Conservation (phyloP, 768 basidiomycete species). For the Pleurotus ostreatus region DNA sequence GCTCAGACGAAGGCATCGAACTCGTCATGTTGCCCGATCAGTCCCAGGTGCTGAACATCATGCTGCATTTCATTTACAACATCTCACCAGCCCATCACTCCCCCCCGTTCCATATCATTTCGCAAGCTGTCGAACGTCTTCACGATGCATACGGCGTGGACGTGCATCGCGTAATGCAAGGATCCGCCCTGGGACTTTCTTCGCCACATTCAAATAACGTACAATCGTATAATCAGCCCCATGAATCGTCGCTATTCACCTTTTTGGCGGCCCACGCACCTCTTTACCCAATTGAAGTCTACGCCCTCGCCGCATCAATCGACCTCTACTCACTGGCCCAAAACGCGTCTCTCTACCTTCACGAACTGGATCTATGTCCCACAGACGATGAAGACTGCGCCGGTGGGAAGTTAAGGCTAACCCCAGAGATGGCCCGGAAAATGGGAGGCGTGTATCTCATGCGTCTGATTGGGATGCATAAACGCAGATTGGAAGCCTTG, state of each 20-base stretch:
- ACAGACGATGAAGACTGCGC: constrained; percentile 28
- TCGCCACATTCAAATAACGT: background rate
- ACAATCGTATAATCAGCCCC: background rate
- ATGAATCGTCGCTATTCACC: background rate
- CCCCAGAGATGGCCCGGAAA: constrained; percentile 71
- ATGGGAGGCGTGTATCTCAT: too few species aligned
- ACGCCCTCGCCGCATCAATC: background rate
- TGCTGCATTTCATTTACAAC: background rate
- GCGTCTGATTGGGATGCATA: too few species aligned
- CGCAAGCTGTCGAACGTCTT: background rate
- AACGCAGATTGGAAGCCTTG: too few species aligned
- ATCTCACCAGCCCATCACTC: constrained; percentile 1
- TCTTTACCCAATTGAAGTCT: background rate
- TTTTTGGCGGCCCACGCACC: background rate
- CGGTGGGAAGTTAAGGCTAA: constrained; percentile 69
- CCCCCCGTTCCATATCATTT: background rate
- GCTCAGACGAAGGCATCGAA: background rate
- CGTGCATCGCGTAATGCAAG: background rate
- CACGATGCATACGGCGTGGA: background rate
- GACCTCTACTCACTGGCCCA: background rate
- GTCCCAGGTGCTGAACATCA: background rate
- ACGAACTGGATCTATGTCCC: background rate
- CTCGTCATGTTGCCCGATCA: constrained; percentile 1
- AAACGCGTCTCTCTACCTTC: background rate
- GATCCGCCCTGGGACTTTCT: background rate